phyloP scores from a whole-genome alignment of 768 basidiomycete genomes.

The Collybiopsis luxurians region DNA sequence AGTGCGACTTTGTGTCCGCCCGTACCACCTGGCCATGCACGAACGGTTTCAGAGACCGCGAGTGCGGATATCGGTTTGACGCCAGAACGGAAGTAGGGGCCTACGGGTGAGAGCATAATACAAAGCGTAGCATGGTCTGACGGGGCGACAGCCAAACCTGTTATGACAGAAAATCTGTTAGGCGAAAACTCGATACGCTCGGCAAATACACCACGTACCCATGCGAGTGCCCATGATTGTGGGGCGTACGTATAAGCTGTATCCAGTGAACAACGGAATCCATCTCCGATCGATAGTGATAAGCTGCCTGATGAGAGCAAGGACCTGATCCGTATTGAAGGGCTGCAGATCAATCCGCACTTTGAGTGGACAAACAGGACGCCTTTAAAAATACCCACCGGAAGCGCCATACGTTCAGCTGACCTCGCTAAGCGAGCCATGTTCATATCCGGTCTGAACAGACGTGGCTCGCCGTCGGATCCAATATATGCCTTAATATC shows the following conservation, averaged over 20 bases:
- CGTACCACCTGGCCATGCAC: constrained; percentile 61
- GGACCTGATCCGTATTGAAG: constrained; percentile 68
- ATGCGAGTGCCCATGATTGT: constrained; percentile 61
- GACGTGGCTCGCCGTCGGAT: constrained; percentile 65
- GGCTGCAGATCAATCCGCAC: constrained; percentile 42
- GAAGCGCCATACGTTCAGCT: constrained; percentile 65
- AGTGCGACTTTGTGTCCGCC: constrained; percentile 77
- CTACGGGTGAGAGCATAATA: constrained; percentile 67
- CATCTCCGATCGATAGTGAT: constrained; percentile 73
- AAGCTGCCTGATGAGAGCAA: constrained; percentile 73
- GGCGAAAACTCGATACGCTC: background rate
- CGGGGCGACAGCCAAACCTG: constrained; percentile 59
- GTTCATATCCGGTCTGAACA: constrained; percentile 85
- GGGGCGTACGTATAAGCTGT: constrained; percentile 86
- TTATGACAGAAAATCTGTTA: background rate
- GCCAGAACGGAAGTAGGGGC: constrained; percentile 72
- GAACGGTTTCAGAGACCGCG: constrained; percentile 36
- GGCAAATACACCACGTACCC: constrained; percentile 15
- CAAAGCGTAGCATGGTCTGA: constrained; percentile 73
- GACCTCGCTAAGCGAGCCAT: constrained; percentile 79
- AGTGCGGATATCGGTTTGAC: constrained; percentile 53
- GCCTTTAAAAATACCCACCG: constrained; percentile 18
- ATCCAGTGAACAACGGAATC: constrained; percentile 73
- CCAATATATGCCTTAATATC: constrained; percentile 51
- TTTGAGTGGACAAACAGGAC: background rate